These are phyloP conservation scores for Cubamyces sp. DNA, from an alignment of 768 basidiomycete species.

Conservation along the genomic window DNA sequence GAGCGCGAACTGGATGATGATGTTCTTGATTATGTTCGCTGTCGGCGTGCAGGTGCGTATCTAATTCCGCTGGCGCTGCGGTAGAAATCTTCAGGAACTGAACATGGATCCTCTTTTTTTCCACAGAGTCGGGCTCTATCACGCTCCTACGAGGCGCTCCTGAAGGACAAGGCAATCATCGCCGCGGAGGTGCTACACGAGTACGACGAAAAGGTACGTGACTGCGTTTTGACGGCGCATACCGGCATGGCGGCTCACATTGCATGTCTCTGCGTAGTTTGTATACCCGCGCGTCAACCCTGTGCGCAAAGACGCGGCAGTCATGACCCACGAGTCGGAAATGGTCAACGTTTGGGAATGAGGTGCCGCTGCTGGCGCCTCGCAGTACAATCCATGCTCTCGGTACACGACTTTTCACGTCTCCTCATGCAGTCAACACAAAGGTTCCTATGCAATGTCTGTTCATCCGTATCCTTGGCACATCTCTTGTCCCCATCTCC, in stretches of 20 bases:
- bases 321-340: conserved; percentile 87
- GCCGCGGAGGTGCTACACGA: conserved; percentile 83
- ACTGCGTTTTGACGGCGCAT: not conserved
- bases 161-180: conserved; percentile 78
- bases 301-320: conserved; percentile 74
- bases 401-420: not conserved
- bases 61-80: not conserved
- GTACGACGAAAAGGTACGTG: conserved; percentile 75
- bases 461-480: no score
- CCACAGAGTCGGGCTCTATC: conserved; percentile 53
- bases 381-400: not conserved
- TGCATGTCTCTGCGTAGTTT: conserved; percentile 52
- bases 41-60: conserved; percentile 65
- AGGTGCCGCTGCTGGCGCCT: conserved; percentile 23
- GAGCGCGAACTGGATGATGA: conserved; percentile 76
- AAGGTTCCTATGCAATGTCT: no score
- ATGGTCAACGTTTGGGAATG: conserved; percentile 62
- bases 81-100: not conserved
- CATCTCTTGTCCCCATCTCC: no score
- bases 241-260: not conserved
- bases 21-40: conserved; percentile 67
- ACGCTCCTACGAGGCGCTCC: conserved; percentile 59
- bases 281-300: conserved; percentile 83
- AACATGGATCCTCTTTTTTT: no score
- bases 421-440: not conserved